Base-by-base conservation (phyloP, 495 filamentous ascomycete genomes). In the Massariosphaeria phaeospora region DNA sequence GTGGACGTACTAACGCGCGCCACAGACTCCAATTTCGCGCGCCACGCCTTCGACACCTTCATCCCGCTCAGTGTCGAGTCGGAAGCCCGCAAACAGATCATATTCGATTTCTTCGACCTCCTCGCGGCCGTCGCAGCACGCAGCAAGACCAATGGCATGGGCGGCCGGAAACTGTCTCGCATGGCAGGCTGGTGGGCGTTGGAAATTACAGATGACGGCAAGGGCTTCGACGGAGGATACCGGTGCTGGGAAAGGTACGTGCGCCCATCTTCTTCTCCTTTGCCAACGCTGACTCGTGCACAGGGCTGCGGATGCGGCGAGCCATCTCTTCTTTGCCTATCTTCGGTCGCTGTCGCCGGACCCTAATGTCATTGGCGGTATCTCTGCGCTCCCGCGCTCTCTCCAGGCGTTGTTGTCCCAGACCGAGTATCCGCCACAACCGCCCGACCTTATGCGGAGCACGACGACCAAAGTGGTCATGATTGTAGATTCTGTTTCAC, bases 151-250 rank as follows among this genome's bases (percentile, higher is more conserved):
- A 98, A 98, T 71, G 93, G 93, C 8, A 78, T 97, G 53, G 89
- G 89, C 45, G 93, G 94, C 4, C 79, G 94, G 42, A 97, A 98
- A 69, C 76, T 98, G 30, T 97, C 93, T 4, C 79, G 93, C 52
- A 86, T 96, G 73, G 93, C 94, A 25, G 89, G 91, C 50, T 98
- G 93, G 93, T 98, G 93, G 93, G 91, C 93, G 0, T 98, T 98
- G 70, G 94, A 96, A 64, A 86, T 93, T 59, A 77, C 69, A 11
- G 91, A 97, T 63, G 76, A 77, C 9, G 85, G 84, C 43, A 91
- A 83, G 69, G 94, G 94, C n/a, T 98, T 97, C 64, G 91, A 97
- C 48, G 89, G 88, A 33, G 89, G 91, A 20, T 98, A 98, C 71
- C 88, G 84, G 62, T 79, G 80, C 15, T 98, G 93, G 93, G 73